Evolutionary conservation across 495 filamentous ascomycete species (phyloP), one percentile per base, ranked within the genome.

Genomic region (Neurospora sp.): DNA sequence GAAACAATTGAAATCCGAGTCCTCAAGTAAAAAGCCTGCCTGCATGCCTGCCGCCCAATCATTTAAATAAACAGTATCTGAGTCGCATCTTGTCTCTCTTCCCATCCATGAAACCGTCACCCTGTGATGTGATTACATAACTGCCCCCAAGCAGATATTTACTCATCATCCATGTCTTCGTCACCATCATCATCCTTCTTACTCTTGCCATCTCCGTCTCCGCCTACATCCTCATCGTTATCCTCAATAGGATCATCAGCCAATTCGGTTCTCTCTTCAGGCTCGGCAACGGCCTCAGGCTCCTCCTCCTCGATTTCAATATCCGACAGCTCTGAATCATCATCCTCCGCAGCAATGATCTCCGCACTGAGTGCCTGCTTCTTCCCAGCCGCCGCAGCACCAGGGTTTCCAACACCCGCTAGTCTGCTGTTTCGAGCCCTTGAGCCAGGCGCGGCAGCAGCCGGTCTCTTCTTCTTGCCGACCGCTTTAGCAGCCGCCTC

Each of bases 121-220:
- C 27, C 53, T 61, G 27, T 35, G 12, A 3, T 61, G 53, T 61
- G 53, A 35, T 35, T 61, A 61, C 53, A 31, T 35, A 61, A 61
- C 53, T 35, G 22, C 20, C 91, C 39, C 91, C 91, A 83, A 93
- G 87, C 16, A 93, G 82, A 74, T 90, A 89, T 72, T 91, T 90
- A 71, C 53, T 89, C 89, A 38, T 87, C 85, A 70, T 88, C 87
- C 75, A 82, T 83, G 39, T 80, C 80, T 27, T 80, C 79, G 38
- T 65, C 74, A 31, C 65, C 72, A 27, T 76, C 71, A 9, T 69
- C 65, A 7, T 61, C 53, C 53, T 61, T 35, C 53, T 61, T 61
- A 27, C 27, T 61, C 22, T 73, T 71, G 8, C 39, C 75, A 0
- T 69, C 75, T 20, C 38, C 20, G 14, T 39, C 76, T 22, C 90